phyloP scores from a whole-genome alignment of 768 basidiomycete species.

The Agrocybe chaxingu region DNA sequence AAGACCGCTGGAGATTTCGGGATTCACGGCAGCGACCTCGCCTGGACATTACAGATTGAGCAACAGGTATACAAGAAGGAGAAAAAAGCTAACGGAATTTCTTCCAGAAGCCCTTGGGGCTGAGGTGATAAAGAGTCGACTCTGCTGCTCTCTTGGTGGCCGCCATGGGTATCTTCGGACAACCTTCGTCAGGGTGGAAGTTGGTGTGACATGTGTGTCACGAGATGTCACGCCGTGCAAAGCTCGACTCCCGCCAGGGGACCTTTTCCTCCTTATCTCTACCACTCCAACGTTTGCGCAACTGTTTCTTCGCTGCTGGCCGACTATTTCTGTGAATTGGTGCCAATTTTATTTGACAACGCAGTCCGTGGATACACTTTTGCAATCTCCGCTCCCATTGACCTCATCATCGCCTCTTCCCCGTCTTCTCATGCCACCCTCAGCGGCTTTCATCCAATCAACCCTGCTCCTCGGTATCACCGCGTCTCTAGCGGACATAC shows the following conservation, averaged over 20 bases:
- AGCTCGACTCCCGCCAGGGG: not conserved
- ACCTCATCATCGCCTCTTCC: too few relatives aligned
- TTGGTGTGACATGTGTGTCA: slow-evolving; percentile 1
- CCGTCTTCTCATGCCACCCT: too few relatives aligned
- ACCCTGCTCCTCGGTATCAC: too few relatives aligned
- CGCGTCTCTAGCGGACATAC: too few relatives aligned
- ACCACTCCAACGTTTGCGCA: too few relatives aligned
- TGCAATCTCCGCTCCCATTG: too few relatives aligned
- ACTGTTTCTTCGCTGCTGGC: too few relatives aligned
- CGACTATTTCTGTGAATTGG: too few relatives aligned
- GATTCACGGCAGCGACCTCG: slow-evolving; percentile 80
- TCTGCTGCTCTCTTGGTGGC: slow-evolving; percentile 81
- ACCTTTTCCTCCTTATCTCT: not conserved
- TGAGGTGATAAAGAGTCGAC: slow-evolving; percentile 86
- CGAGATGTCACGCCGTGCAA: slow-evolving; percentile 2
- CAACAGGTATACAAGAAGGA: not conserved
- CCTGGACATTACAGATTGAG: slow-evolving; percentile 42
- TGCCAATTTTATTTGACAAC: too few relatives aligned
- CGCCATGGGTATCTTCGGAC: slow-evolving; percentile 39
- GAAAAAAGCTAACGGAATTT: slow-evolving; percentile 70
- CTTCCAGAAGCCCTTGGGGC: slow-evolving; percentile 93
- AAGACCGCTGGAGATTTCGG: slow-evolving; percentile 87
- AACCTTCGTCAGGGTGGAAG: not conserved
- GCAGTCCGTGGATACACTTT: too few relatives aligned
- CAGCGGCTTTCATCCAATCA: too few relatives aligned